Base-by-base conservation (phyloP, 2,329 filamentous ascomycete genomes). In the Aspergillus spinulosporus region DNA sequence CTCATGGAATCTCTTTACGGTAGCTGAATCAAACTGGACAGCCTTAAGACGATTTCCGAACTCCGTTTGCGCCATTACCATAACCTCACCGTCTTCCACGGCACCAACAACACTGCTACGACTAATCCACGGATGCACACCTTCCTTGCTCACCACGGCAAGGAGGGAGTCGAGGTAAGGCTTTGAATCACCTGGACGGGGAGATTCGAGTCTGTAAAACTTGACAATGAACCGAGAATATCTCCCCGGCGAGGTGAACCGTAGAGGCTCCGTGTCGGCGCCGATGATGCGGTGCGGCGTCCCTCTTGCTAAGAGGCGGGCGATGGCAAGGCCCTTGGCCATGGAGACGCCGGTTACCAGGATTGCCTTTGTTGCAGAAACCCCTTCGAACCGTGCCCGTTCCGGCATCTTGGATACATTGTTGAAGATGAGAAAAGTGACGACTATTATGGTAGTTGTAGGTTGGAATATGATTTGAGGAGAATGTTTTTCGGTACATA, bases 321-420 rank as follows among this genome's bases (percentile, higher is more conserved):
- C 15, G 48, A 50, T 50, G 5, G 21, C 29, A 2, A 50, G 48
- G 1, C 48, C 48, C n/a, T 50, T 40, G 5, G 48, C 29, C 48
- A 50, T 50, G 26, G 48, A 50, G 6, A 50, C 29, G n/a, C 48
- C 48, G 15, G 48, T 50, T n/a, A 50, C 48, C 15, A 50, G 48
- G 21, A 50, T 50, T 12, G 48, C 42, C 29, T 50, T 50, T 21
- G 21, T 21, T 21, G 21, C 21, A 21, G 21, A 21, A 21, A 21
- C 21, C 21, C 21, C 21, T 21, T 21, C 21, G 21, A 12, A 8
- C n/a, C 7, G 7, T 12, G 34, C 34, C n/a, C 9, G 11, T 37
- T 37, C n/a, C 9, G 11, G 34, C 9, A 11, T 12, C 34, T 12
- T 21, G 21, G 34, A 37, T 37, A 37, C 34, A 37, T 37, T 12